Percentiles rank a stretch among this genome's conserved stretches.
Evolutionary conservation across 805 yeast genomes (phyloP).

Genomic region (Jamesozyma hellenica): DNA sequence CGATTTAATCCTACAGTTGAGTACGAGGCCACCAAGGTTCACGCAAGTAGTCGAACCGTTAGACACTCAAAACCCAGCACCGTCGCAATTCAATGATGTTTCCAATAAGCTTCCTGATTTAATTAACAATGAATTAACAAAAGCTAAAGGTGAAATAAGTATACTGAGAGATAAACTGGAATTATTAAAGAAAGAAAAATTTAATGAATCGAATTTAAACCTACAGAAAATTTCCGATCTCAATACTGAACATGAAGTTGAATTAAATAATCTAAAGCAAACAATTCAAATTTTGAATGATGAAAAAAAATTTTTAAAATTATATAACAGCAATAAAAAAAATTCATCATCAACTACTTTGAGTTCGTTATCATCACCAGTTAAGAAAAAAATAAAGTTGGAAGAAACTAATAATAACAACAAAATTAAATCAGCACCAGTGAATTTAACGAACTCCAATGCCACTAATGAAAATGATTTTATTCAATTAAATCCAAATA

Average conservation of each 20-base stretch:
- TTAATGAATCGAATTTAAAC: conserved; percentile 30
- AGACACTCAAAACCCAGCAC: background rate
- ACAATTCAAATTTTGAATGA: conserved; percentile 38
- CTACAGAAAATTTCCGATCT: conserved; percentile 21
- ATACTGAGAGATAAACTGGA: conserved; percentile 58
- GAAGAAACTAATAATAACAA: background rate
- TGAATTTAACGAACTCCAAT: background rate
- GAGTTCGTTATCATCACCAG: conserved; percentile 4
- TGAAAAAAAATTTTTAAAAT: conserved; percentile 45
- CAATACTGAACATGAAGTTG: conserved; percentile 18
- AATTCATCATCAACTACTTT: conserved; percentile 2
- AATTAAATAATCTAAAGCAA: conserved; percentile 33
- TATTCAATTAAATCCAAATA: conserved; percentile 12
- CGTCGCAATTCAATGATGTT: background rate
- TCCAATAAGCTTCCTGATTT: background rate
- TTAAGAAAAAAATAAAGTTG: background rate
- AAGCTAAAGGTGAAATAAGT: conserved; percentile 72
- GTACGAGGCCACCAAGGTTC: conserved; percentile 28
- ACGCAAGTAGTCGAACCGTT: background rate
- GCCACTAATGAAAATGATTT: conserved; percentile 2
- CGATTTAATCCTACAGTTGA: conserved; percentile 37
- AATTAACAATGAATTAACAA: conserved; percentile 4
- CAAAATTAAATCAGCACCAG: background rate
- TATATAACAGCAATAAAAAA: conserved; percentile 39
- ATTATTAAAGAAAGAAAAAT: conserved; percentile 34